Conservation (phyloP, 1,284 basidiomycete species). For the Cutaneotrichosporon sp. region DNA sequence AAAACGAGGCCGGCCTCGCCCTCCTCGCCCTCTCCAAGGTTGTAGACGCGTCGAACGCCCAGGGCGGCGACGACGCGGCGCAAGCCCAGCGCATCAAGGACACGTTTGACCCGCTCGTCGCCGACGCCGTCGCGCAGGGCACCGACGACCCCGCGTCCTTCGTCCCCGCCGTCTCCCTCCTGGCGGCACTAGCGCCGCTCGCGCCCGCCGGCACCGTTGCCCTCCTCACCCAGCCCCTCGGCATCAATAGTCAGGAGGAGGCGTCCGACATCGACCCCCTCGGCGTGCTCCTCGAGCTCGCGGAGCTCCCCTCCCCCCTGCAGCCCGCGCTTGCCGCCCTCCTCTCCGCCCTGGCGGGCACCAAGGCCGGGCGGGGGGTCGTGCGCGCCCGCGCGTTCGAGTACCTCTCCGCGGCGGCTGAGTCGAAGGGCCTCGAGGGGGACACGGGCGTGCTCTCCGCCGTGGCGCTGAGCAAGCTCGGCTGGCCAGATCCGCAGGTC, state of each 20-base stretch:
- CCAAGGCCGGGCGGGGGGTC: conserved; percentile 67
- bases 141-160: conserved; percentile 13
- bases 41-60: conserved; percentile 9
- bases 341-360: conserved; percentile 68
- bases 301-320: conserved; percentile 42
- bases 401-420: conserved; percentile 53
- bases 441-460: conserved; percentile 59
- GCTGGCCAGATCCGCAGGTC: conserved; percentile 58
- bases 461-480: conserved; percentile 75
- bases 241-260: conserved; percentile 1
- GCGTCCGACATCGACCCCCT: conserved; percentile 29
- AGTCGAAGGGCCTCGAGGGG: conserved; percentile 34
- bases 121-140: conserved; percentile 11
- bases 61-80: conserved; percentile 6
- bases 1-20: conserved; percentile 7
- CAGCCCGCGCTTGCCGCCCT: conserved; percentile 64
- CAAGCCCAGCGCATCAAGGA: conserved; percentile 12
- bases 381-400: conserved; percentile 58
- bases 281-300: conserved; percentile 42
- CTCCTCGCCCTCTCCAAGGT: conserved; percentile 18
- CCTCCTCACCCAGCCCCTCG: conserved; percentile 31
- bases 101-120: conserved; percentile 19
- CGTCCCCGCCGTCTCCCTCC: conserved; percentile 25
- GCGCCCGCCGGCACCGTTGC: conserved; percentile 25
- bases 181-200: conserved; percentile 37